Evolutionary conservation across 352 stramenopile genomes (phyloP).

Genomic region (Globisporangium nodosum): DNA sequence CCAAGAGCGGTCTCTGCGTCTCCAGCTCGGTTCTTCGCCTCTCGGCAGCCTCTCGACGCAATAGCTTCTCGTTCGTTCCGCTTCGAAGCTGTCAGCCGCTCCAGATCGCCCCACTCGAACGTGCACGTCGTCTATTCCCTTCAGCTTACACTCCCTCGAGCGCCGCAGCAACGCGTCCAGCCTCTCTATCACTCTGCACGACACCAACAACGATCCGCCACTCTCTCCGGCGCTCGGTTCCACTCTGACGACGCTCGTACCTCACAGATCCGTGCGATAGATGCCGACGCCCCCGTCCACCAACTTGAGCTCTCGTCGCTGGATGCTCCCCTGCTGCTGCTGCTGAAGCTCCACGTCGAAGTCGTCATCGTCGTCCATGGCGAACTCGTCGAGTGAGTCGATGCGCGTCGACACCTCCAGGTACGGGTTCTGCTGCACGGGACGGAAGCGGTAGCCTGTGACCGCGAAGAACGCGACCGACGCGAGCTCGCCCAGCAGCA

Average conservation of each 20-base stretch:
- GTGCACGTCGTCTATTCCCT: background rate
- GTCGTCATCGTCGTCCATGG: slow-evolving; percentile 34
- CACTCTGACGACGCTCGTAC: too few relatives aligned
- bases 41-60: background rate
- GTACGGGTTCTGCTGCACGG: slow-evolving; percentile 90
- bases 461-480: slow-evolving; percentile 91
- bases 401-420: slow-evolving; percentile 72
- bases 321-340: slow-evolving; percentile 19
- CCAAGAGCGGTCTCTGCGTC: background rate
- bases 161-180: too few relatives aligned
- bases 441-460: slow-evolving; percentile 90
- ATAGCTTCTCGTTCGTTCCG: background rate
- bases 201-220: too few relatives aligned
- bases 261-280: slow-evolving; percentile 2
- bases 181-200: too few relatives aligned
- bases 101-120: too few relatives aligned
- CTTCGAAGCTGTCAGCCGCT: background rate
- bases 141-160: background rate
- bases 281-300: background rate
- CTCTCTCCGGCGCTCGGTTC: too few relatives aligned
- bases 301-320: slow-evolving; percentile 3
- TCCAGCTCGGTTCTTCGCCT: background rate
- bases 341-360: slow-evolving; percentile 17
- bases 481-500: slow-evolving; percentile 63
- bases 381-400: slow-evolving; percentile 75